Base-by-base conservation (phyloP, 345 rosid genomes). In the Theobroma cacao region DNA sequence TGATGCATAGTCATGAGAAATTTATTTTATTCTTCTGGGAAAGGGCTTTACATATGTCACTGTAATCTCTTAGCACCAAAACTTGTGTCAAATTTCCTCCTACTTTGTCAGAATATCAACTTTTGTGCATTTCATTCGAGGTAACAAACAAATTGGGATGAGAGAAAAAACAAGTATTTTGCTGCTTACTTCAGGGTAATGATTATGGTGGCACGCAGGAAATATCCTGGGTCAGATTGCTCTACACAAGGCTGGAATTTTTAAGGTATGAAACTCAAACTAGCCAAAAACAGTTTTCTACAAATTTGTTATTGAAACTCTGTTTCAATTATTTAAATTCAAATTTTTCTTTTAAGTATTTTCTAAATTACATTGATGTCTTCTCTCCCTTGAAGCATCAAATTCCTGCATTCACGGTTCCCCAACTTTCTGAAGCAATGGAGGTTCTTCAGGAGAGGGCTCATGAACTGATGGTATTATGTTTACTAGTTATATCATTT, bases 391-490 rank as follows among this genome's bases (percentile, higher is more conserved):
- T 88, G 87, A 89, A 94, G 98, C 94, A 88, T 86, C 90, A 87
- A 85, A 81, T 91, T 82, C 98, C 98, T 30, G 98, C 96, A 72
- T 92, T 89, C 82, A 89, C 94, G 28, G 93, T 86, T 65, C 88
- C 88, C 75, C 98, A 94, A 83, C 87, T 82, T 64, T 78, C 92
- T 78, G 97, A 92, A 85, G 98, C 98, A 80, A 92, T 92, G 96
- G 88, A 86, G 59, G 92, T 88, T 81, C 89, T 94, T 80, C 82
- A 80, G 52, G 84, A 85, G 75, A 86, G 79, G 79, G 94, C 97
- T 58, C 80, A 66, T 30, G 81, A 84, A 61, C 74, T 90, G 63
- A 80, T 18, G 92, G 98, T 91, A 85, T 64, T 33, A 20, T 18
- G 18, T 64, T 24, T 28, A 28, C 17, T 58, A 58, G 65, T 60